Percentiles rank a stretch among this genome's conserved stretches.
Evolutionary conservation across 306 rosid species (phyloP).

Genomic region (Trifolium fragiferum): DNA sequence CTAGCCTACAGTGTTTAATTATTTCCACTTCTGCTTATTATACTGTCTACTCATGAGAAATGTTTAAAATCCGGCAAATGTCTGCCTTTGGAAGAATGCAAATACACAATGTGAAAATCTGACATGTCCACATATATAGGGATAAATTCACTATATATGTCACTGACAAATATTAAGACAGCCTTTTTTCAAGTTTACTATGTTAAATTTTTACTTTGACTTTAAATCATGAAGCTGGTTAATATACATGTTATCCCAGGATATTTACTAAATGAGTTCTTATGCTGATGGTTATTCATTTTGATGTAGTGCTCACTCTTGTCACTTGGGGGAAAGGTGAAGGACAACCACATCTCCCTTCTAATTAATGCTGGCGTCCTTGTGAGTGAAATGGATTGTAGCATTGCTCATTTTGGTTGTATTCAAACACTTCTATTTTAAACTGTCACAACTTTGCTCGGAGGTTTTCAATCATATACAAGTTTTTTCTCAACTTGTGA

Average conservation of each 20-base stretch:
- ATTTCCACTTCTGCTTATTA: constrained; percentile 35
- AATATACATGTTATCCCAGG: constrained; percentile 19
- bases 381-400: constrained; percentile 61
- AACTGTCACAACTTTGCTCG: background rate
- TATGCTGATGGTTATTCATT: constrained; percentile 20
- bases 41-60: constrained; percentile 23
- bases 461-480: constrained; percentile 27
- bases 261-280: constrained; percentile 32
- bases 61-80: constrained; percentile 15
- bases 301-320: constrained; percentile 73
- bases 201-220: constrained; percentile 24
- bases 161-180: background rate
- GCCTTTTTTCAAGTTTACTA: constrained; percentile 29
- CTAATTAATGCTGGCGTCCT: constrained; percentile 82
- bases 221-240: constrained; percentile 8
- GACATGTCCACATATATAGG: constrained; percentile 17
- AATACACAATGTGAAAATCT: constrained; percentile 25
- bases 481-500: background rate
- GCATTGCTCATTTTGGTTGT: constrained; percentile 10
- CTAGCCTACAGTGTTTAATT: constrained; percentile 31
- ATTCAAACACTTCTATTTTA: background rate
- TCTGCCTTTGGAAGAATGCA: constrained; percentile 26
- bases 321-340: constrained; percentile 88
- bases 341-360: constrained; percentile 81
- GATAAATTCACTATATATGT: no score